Evolutionary conservation across 2,329 filamentous ascomycete species (phyloP), one percentile per base, ranked within the genome.

Genomic region (Pyrenophora teres): DNA sequence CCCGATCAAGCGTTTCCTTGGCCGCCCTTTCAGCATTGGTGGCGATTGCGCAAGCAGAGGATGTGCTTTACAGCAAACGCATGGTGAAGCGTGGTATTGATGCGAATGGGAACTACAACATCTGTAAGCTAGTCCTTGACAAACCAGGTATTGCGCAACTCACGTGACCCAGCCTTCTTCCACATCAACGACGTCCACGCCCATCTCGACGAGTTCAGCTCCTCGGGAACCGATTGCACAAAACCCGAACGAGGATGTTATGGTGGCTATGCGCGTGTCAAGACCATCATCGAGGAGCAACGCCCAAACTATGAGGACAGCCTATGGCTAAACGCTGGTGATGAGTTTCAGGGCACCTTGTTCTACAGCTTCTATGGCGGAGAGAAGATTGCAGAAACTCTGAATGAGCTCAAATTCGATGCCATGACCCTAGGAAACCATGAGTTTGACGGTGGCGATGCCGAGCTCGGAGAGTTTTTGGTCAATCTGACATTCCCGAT

Each of bases 131-230:
- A 7, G 2, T 16, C 21, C 7, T 8, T 1, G 2, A 1, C 3
- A 9, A 2, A n/a, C n/a, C 5, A 8, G 6, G 5, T 6, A 9
- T 19, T 27, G 15, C 40, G 40, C 46, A 15, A 15, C 15, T 52
- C 27, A 53, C 30, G 16, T 40, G 32, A 48, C n/a, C 4, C 9
- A 72, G 69, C 84, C 6, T 87, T 87, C 74, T 87, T 87, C 73
- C 86, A 88, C 68, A 79, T 88, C 76, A 88, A 88, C 64, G 85
- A 88, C 65, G 83, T 88, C 12, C 86, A 88, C 67, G 81, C 86
- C 12, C 86, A 88, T 65, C 75, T 88, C 15, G 85, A 87, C 65
- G 73, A 87, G 69, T 88, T 83, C 71, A 76, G 80, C 23, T 78
- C 80, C 12, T 83, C 82, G 0, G 85, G 85, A 47, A 82, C 83